A percentile compares a stretch with the other conserved stretches of the same genome.
phyloP scores from a whole-genome alignment of 2,329 filamentous ascomycete species.

The Cryphonectria naterciae region DNA sequence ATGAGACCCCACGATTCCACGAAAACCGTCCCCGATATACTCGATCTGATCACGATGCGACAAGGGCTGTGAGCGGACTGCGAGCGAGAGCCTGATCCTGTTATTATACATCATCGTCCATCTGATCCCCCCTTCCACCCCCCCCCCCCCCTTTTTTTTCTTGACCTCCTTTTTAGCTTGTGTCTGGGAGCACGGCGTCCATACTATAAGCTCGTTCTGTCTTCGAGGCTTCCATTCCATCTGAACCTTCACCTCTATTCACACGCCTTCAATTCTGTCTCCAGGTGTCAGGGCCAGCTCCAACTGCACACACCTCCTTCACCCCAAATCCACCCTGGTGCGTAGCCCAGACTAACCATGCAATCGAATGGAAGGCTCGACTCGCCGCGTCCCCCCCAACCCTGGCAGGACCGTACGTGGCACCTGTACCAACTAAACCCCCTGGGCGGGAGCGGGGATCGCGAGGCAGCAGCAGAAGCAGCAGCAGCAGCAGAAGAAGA shows the following conservation, averaged over 20 bases:
- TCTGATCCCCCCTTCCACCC: neutral
- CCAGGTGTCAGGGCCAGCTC: neutral
- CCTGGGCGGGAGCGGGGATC: neutral
- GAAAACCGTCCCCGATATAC: neutral
- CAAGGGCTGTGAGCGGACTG: neutral
- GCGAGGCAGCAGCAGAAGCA: neutral
- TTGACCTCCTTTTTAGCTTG: neutral
- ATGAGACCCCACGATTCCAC: neutral
- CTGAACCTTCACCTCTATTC: neutral
- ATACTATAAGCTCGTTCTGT: neutral
- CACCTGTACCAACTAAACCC: neutral
- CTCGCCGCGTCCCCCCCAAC: neutral
- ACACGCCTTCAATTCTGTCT: neutral
- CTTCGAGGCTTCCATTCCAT: neutral
- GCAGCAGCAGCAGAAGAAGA: neutral
- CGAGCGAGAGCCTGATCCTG: neutral
- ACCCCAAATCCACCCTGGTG: neutral
- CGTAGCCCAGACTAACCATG: constrained; percentile 1
- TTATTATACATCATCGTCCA: neutral
- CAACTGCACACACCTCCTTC: neutral
- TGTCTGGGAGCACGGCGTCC: neutral
- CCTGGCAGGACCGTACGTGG: neutral
- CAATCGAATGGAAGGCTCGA: neutral
- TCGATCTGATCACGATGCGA: neutral
- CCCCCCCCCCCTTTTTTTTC: neutral